Percentiles rank a stretch among this genome's conserved stretches.
These are phyloP conservation scores for Aspergillus calidoustus DNA, from an alignment of 2,329 filamentous ascomycete genomes.

Conservation along the genomic window DNA sequence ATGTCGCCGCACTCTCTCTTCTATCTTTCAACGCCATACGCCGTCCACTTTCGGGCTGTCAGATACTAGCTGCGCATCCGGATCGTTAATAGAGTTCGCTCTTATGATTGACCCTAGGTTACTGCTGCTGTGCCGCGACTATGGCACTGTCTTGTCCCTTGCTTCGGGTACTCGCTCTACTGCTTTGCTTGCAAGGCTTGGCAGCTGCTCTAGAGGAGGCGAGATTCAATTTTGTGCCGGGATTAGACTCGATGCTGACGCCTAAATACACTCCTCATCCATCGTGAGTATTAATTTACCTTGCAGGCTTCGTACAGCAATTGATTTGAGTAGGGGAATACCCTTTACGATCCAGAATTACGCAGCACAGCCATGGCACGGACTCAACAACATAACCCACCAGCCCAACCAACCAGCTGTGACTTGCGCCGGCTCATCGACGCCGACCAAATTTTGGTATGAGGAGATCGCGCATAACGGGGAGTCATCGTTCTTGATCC, in stretches of 20 bases:
- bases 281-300: conserved; percentile 7
- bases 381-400: conserved; percentile 18
- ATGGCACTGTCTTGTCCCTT: conserved; percentile 5
- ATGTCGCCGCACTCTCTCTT: neutral
- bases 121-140: conserved; percentile 4
- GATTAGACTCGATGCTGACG: conserved; percentile 2
- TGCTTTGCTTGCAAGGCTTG: conserved; percentile 10
- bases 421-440: conserved; percentile 10
- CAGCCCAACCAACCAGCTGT: neutral
- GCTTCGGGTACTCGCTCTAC: neutral
- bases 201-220: conserved; percentile 6
- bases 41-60: neutral
- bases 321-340: conserved; percentile 23
- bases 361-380: conserved; percentile 25
- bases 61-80: neutral
- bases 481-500: conserved; percentile 32
- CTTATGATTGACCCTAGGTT: conserved; percentile 3
- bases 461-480: conserved; percentile 35
- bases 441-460: conserved; percentile 32
- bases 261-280: conserved; percentile 15
- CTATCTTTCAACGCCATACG: neutral
- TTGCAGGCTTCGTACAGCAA: neutral
- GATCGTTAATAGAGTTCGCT: neutral
- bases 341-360: conserved; percentile 27
- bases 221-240: neutral